Base-by-base conservation (phyloP, 2,329 filamentous ascomycete species). In the Aspergillus sp. region DNA sequence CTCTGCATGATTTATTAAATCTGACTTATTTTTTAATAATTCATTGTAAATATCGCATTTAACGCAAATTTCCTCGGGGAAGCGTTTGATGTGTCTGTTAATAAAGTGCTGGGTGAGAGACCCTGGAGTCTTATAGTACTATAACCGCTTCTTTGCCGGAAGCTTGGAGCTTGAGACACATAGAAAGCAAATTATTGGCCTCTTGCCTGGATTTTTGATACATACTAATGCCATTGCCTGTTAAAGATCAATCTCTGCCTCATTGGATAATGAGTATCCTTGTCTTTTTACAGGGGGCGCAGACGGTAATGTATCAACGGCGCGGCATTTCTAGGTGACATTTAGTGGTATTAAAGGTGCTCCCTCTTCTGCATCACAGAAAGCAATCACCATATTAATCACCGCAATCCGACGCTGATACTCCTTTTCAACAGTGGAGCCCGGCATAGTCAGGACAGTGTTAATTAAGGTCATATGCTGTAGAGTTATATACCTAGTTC, bases 301-400 rank as follows among this genome's bases (percentile, higher is more conserved):
- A 49, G 48, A 32, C 5, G 44, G 37, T 30, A 29, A 39, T 27
- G 10, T 28, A 43, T 42, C 36, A 34, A 44, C 34, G 40, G 39
- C 44, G 31, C 43, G 29, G 43, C 41, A 47, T 48, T 51, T 55
- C 41, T 46, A 28, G 5, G 42, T 19, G 19, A 10, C 12, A 19
- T 42, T 42, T 38, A 40, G 43, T 39, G 40, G 48, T 37, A 27
- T 54, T n/a, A 35, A 59, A 37, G 47, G 56, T 35, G 43, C 36
- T 19, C 56, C 53, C 43, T 62, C 55, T 50, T 59, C 50, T 37
- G 51, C 43, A 48, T 47, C 41, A 50, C 50, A 62, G 44, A 62
- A 54, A 19, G 49, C 50, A 46, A 52, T 56, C 26, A 56, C 47
- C 13, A 49, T 46, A 51, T 60, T 57, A 27, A 61, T 60, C 37